Conservation (phyloP, 768 basidiomycete species). For the Amanita inopinata region DNA sequence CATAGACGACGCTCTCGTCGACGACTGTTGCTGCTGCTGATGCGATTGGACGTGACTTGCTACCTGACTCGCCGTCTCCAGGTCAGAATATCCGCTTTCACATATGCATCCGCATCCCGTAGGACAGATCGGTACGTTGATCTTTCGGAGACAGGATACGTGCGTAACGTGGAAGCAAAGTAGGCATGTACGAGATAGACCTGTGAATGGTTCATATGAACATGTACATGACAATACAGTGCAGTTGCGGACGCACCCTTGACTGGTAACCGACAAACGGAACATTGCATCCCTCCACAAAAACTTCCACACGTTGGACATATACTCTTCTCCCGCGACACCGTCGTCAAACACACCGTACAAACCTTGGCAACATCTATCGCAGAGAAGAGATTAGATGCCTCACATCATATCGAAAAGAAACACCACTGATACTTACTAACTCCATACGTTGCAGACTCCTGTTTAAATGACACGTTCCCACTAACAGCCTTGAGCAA, state of each 20-base stretch:
- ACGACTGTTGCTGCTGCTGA: background rate
- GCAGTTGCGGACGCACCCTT: slow-evolving; percentile 37
- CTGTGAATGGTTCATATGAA: slow-evolving; percentile 20
- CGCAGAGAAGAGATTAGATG: background rate
- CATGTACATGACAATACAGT: background rate
- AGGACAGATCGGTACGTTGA: slow-evolving; percentile 44
- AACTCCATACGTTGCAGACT: background rate
- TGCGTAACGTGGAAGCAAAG: slow-evolving; percentile 59
- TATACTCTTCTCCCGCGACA: slow-evolving; percentile 23
- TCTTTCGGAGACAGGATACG: slow-evolving; percentile 49
- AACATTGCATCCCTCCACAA: slow-evolving; percentile 44
- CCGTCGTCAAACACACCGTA: slow-evolving; percentile 27
- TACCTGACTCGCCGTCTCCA: background rate
- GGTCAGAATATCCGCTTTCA: slow-evolving; percentile 16
- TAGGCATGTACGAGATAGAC: slow-evolving; percentile 52
- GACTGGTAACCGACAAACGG: slow-evolving; percentile 68
- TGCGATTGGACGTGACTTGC: background rate
- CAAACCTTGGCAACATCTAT: slow-evolving; percentile 43
- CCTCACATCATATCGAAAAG: background rate
- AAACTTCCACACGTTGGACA: slow-evolving; percentile 36
- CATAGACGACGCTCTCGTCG: slow-evolving; percentile 4
- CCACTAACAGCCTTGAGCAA: slow-evolving; percentile 55
- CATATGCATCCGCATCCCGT: slow-evolving; percentile 66
- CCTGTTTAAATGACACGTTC: slow-evolving; percentile 8
- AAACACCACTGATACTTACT: background rate